A percentile compares a stretch with the other conserved stretches of the same genome.
Evolutionary conservation across 495 filamentous ascomycete species (phyloP).

Genomic region (Neurospora intermedia): DNA sequence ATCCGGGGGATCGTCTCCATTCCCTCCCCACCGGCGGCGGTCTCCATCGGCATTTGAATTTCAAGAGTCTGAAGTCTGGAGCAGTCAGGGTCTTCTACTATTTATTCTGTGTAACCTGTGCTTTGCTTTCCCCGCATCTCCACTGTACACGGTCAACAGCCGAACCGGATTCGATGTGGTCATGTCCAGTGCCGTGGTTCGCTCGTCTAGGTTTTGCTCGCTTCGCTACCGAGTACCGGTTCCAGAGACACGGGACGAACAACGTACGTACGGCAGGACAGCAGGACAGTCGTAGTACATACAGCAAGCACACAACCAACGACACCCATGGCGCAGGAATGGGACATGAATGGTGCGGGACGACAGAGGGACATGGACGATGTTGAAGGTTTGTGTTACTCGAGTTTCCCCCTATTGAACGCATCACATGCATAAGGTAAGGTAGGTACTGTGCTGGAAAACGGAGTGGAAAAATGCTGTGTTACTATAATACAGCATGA

Average conservation of each 20-base stretch:
- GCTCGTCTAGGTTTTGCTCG: not conserved
- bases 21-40: not conserved
- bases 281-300: too few species aligned
- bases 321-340: not conserved
- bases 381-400: not conserved
- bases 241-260: not conserved
- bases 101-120: not conserved
- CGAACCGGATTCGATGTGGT: not conserved
- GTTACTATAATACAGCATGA: not conserved
- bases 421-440: not conserved
- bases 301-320: not conserved
- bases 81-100: not conserved
- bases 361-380: not conserved
- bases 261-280: not conserved
- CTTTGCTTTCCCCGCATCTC: not conserved
- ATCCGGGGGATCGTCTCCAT: not conserved
- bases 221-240: not conserved
- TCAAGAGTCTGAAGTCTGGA: not conserved
- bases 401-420: not conserved
- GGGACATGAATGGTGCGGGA: not conserved
- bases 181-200: not conserved
- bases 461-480: not conserved
- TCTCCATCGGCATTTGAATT: not conserved
- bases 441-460: not conserved
- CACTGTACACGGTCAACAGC: not conserved